phyloP scores from a whole-genome alignment of 768 basidiomycete species.

The Xerocomus spinulosus region DNA sequence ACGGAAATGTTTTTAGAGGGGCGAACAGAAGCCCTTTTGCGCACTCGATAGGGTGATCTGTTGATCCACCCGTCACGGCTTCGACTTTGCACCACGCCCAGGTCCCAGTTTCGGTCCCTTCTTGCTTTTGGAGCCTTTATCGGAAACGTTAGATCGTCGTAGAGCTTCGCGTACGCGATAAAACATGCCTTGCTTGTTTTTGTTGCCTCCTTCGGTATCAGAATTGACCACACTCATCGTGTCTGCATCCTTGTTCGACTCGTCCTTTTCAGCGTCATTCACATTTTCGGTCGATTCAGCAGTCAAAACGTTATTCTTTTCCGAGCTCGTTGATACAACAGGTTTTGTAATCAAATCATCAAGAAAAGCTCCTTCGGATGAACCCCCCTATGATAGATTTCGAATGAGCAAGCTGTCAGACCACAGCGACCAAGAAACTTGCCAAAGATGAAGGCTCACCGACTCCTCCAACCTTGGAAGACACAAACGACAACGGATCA shows the following conservation, averaged over 20 bases:
- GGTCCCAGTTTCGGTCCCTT: background rate
- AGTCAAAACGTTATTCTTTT: slow-evolving; percentile 24
- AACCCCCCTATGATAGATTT: slow-evolving; percentile 16
- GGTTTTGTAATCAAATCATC: slow-evolving; percentile 14
- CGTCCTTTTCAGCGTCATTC: slow-evolving; percentile 26
- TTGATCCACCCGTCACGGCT: background rate
- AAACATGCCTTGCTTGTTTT: slow-evolving; percentile 13
- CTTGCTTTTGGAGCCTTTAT: slow-evolving; percentile 1
- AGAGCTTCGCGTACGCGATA: background rate
- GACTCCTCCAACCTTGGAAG: slow-evolving; percentile 14
- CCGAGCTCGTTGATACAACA: slow-evolving; percentile 27
- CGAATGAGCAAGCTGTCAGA: slow-evolving; percentile 31
- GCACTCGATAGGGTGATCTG: slow-evolving; percentile 1
- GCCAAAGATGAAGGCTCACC: slow-evolving; percentile 33
- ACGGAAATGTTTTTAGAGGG: slow-evolving; percentile 1
- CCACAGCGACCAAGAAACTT: slow-evolving; percentile 18
- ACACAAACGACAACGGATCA: background rate
- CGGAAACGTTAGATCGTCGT: slow-evolving; percentile 7
- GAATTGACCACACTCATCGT: slow-evolving; percentile 8
- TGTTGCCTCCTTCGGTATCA: slow-evolving; percentile 19
- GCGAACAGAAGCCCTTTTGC: background rate
- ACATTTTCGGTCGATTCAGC: slow-evolving; percentile 18
- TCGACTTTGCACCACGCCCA: background rate
- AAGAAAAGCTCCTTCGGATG: background rate
- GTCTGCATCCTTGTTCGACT: slow-evolving; percentile 24